These are phyloP conservation scores for Lecanicillium sp. DNA, from an alignment of 2,329 filamentous ascomycete genomes.

Conservation along the genomic window DNA sequence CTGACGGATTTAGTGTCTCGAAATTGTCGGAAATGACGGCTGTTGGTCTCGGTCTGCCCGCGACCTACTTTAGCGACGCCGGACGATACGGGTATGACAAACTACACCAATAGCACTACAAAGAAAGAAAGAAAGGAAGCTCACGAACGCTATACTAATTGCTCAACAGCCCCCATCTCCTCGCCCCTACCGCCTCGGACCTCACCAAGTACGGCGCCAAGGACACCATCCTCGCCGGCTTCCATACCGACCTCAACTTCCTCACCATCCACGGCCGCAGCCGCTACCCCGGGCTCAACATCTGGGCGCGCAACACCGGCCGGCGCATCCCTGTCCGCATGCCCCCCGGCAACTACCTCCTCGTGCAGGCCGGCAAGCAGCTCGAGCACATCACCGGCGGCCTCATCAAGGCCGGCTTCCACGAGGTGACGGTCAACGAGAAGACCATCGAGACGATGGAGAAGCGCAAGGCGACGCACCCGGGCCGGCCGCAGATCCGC, in stretches of 20 bases:
- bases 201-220: constrained; percentile 45
- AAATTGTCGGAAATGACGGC: constrained; percentile 55
- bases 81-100: constrained; percentile 46
- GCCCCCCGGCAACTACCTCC: constrained; percentile 49
- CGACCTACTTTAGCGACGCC: constrained; percentile 47
- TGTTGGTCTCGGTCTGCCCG: constrained; percentile 47
- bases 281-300: constrained; percentile 55
- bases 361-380: constrained; percentile 59
- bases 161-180: constrained; percentile 46
- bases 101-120: not conserved
- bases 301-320: constrained; percentile 59
- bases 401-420: constrained; percentile 55
- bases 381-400: constrained; percentile 56
- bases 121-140: too few species aligned
- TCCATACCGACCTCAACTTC: constrained; percentile 61
- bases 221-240: constrained; percentile 56
- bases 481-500: constrained; percentile 46
- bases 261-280: constrained; percentile 59
- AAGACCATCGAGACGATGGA: constrained; percentile 43
- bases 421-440: constrained; percentile 55
- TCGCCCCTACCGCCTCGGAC: constrained; percentile 56
- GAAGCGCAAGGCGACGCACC: constrained; percentile 33
- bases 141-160: too few species aligned
- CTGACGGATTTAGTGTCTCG: constrained; percentile 35
- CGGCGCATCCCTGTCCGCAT: constrained; percentile 53